A percentile compares a stretch with the other conserved stretches of the same genome.
These are phyloP conservation scores for Hymenoscyphus albidus DNA, from an alignment of 2,329 filamentous ascomycete genomes.

Conservation along the genomic window DNA sequence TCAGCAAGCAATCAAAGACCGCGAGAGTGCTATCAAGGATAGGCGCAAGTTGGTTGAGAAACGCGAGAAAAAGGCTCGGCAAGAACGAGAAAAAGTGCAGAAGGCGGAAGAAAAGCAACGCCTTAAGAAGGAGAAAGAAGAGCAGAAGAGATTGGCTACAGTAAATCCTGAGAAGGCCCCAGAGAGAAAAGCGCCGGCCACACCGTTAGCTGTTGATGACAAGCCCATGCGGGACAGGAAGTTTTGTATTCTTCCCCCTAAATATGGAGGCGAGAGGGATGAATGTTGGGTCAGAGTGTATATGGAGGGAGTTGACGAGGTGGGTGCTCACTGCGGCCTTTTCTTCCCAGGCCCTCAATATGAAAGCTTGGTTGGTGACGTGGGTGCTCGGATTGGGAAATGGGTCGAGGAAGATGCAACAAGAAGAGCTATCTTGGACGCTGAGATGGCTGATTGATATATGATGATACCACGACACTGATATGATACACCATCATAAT, in stretches of 20 bases:
- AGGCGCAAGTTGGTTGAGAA: conserved; percentile 58
- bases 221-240: conserved; percentile 46
- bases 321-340: conserved; percentile 77
- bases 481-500: not conserved
- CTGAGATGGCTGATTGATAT: conserved; percentile 10
- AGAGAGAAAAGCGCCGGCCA: conserved; percentile 16
- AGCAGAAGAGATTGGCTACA: conserved; percentile 29
- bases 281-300: conserved; percentile 72
- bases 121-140: conserved; percentile 34
- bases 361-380: conserved; percentile 71
- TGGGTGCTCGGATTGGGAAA: conserved; percentile 59
- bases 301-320: conserved; percentile 81
- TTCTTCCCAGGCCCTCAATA: conserved; percentile 74
- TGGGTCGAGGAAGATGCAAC: conserved; percentile 65
- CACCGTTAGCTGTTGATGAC: conserved; percentile 18
- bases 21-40: conserved; percentile 60
- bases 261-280: conserved; percentile 55
- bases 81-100: conserved; percentile 39
- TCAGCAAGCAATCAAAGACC: conserved; percentile 62
- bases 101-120: conserved; percentile 33
- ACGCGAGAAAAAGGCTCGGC: conserved; percentile 41
- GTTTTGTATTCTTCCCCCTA: conserved; percentile 71
- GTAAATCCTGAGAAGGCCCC: conserved; percentile 20
- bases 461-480: conserved; percentile 9
- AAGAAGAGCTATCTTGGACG: conserved; percentile 25